phyloP scores from a whole-genome alignment of 345 rosid species.

The Gossypium australe region DNA sequence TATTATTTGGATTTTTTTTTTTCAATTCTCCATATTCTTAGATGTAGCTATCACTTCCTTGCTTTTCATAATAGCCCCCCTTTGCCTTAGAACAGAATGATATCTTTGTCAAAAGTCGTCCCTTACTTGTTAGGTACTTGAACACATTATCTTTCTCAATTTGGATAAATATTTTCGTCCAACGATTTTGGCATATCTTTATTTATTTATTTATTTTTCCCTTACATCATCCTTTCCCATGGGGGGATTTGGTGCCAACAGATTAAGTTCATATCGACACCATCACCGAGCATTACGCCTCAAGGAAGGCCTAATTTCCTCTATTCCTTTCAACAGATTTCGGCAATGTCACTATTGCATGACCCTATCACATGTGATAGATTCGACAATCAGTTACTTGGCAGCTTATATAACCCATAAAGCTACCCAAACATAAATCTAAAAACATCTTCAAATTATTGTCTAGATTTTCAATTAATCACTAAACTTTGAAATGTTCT shows the following conservation, averaged over 20 bases:
- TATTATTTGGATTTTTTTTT: too few relatives aligned
- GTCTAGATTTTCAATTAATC: too few relatives aligned
- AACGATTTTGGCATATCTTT: neutral
- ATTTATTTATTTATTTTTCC: neutral
- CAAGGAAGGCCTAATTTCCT: constrained; percentile 15
- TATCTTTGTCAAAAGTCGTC: neutral
- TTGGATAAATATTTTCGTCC: neutral
- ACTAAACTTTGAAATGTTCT: too few relatives aligned
- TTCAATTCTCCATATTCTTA: too few relatives aligned
- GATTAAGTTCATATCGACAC: constrained; percentile 1
- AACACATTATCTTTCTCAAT: constrained; percentile 10
- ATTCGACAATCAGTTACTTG: neutral
- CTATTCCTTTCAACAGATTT: constrained; percentile 4
- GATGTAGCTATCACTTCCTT: too few relatives aligned
- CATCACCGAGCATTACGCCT: constrained; percentile 12
- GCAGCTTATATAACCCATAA: neutral
- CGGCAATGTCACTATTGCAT: constrained; percentile 14
- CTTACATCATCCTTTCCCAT: neutral
- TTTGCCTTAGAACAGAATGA: neutral
- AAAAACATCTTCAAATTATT: too few relatives aligned
- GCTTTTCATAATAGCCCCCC: neutral
- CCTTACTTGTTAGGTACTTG: constrained; percentile 9
- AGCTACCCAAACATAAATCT: too few relatives aligned
- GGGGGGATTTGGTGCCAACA: constrained; percentile 4
- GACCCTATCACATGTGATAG: constrained; percentile 9